Percentiles rank a stretch among this genome's conserved stretches.
These are phyloP conservation scores for Russula lepida DNA, from an alignment of 768 basidiomycete species.

Conservation along the genomic window DNA sequence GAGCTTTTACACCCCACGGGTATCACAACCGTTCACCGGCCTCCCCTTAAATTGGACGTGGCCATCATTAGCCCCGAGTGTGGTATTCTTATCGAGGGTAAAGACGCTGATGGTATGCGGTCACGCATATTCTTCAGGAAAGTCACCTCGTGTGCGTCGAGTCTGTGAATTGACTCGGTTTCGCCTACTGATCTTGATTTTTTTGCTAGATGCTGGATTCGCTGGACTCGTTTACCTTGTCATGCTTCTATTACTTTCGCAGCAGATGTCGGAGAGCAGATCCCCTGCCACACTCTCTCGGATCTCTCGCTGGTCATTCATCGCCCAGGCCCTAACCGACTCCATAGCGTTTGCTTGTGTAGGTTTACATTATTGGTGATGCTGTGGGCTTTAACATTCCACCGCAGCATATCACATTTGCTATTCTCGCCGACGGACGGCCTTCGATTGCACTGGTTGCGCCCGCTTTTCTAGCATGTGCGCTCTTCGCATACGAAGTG, in stretches of 20 bases:
- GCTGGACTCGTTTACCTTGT: constrained; percentile 58
- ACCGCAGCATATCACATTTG: constrained; percentile 69
- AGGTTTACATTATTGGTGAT: constrained; percentile 8
- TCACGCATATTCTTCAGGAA: constrained; percentile 36
- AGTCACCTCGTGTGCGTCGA: constrained; percentile 34
- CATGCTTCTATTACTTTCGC: constrained; percentile 58
- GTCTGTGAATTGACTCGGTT: background rate
- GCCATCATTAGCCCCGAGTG: constrained; percentile 74
- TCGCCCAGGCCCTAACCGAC: constrained; percentile 72
- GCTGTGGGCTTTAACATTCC: background rate
- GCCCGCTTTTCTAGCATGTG: constrained; percentile 75
- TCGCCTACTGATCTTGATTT: background rate
- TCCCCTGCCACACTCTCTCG: constrained; percentile 73
- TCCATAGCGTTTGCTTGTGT: constrained; percentile 75
- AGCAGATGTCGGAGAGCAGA: constrained; percentile 66
- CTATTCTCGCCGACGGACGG: constrained; percentile 74
- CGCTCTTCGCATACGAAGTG: constrained; percentile 75
- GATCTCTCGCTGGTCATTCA: constrained; percentile 77
- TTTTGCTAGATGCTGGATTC: constrained; percentile 56
- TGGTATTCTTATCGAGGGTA: constrained; percentile 62
- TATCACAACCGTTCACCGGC: constrained; percentile 46
- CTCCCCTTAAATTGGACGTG: constrained; percentile 51
- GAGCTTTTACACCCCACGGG: constrained; percentile 73
- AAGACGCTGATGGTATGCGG: constrained; percentile 54
- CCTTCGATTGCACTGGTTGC: constrained; percentile 75